Conservation (phyloP, 2,329 filamentous ascomycete genomes). For the Diaporthe amygdali region DNA sequence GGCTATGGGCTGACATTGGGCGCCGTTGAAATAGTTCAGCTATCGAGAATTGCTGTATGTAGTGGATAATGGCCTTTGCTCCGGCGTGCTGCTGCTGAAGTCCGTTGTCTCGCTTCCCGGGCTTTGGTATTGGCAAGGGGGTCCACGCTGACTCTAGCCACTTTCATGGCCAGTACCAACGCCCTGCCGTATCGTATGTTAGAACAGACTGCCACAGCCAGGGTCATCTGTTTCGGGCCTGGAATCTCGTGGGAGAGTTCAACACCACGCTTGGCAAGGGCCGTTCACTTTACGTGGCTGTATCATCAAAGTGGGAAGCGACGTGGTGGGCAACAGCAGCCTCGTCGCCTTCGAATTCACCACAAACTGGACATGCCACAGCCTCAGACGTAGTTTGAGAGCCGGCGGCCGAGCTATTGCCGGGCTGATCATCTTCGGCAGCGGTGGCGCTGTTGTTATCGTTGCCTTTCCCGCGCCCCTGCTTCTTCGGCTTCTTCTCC, state of each 20-base stretch:
- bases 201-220: too few relatives aligned
- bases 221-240: too few relatives aligned
- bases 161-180: neutral
- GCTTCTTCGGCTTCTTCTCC: slow-evolving; percentile 37
- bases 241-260: neutral
- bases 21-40: too few relatives aligned
- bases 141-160: neutral
- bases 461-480: slow-evolving; percentile 31
- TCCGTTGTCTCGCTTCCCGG: neutral
- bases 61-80: neutral
- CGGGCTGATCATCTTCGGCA: neutral
- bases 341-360: slow-evolving; percentile 70
- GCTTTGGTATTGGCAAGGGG: neutral
- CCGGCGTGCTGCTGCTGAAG: neutral
- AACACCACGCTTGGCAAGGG: neutral
- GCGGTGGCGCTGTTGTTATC: slow-evolving; percentile 15
- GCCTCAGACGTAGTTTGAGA: slow-evolving; percentile 18
- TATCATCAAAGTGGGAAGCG: slow-evolving; percentile 56
- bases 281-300: neutral
- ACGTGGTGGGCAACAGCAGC: slow-evolving; percentile 72
- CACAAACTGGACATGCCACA: slow-evolving; percentile 68
- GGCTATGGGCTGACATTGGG: neutral
- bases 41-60: neutral
- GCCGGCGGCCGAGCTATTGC: slow-evolving; percentile 21
- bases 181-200: too few relatives aligned